phyloP scores from a whole-genome alignment of 257 asterid genomes.

The Avicennia marina region DNA sequence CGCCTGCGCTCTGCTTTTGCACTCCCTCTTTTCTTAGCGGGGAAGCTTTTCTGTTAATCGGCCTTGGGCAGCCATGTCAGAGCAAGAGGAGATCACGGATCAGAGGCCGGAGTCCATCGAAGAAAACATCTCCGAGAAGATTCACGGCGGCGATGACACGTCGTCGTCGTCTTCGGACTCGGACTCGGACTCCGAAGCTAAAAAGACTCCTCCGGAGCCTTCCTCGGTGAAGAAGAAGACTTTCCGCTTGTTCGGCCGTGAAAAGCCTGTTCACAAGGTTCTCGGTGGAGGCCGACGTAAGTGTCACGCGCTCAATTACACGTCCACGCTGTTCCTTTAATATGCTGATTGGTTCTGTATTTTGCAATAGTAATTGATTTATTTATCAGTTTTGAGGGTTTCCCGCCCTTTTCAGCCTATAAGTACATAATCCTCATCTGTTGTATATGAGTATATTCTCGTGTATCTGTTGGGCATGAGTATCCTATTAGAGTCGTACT shows the following conservation, averaged over 20 bases:
- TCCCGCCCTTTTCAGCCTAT: too few relatives aligned
- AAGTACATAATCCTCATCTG: too few relatives aligned
- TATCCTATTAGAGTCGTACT: not conserved
- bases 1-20: too few relatives aligned
- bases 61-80: not conserved
- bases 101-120: not conserved
- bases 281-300: slow-evolving; percentile 89
- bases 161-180: slow-evolving; percentile 44
- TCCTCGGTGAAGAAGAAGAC: slow-evolving; percentile 47
- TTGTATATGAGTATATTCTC: too few relatives aligned
- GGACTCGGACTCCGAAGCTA: slow-evolving; percentile 48
- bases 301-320: slow-evolving; percentile 23
- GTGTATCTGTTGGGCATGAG: too few relatives aligned
- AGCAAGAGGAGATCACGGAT: slow-evolving; percentile 5
- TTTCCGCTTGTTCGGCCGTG: slow-evolving; percentile 55
- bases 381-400: too few relatives aligned
- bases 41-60: too few relatives aligned
- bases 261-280: slow-evolving; percentile 71
- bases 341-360: too few relatives aligned
- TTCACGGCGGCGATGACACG: not conserved
- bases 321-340: too few relatives aligned
- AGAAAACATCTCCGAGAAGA: not conserved
- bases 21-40: too few relatives aligned
- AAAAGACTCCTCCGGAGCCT: slow-evolving; percentile 20
- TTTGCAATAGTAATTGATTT: too few relatives aligned